Percentiles rank a stretch among this genome's conserved stretches.
Evolutionary conservation across 148 eudicot genomes (phyloP).

Genomic region (Rhododendron griersonianum): DNA sequence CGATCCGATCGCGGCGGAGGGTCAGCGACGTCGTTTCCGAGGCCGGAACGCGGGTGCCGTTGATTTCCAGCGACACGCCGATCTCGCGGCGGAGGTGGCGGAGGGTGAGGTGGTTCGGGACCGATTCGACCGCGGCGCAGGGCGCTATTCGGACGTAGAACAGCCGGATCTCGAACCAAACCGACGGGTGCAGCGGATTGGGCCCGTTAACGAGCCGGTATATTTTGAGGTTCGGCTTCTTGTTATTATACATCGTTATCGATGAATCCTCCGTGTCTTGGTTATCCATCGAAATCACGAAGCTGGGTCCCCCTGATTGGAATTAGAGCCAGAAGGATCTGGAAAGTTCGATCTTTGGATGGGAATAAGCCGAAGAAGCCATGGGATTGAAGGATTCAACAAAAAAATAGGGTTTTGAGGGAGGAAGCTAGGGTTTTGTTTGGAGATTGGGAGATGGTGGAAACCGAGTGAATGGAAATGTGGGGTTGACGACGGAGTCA

Average conservation of each 20-base stretch:
- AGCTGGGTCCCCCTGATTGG: not conserved
- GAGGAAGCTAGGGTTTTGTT: not conserved
- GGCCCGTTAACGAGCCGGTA: constrained; percentile 27
- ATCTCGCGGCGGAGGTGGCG: constrained; percentile 56
- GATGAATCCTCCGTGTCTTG: constrained; percentile 15
- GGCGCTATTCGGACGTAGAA: constrained; percentile 79
- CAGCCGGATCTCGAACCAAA: constrained; percentile 64
- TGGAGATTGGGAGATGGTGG: not conserved
- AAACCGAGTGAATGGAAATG: not conserved
- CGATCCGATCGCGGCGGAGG: constrained; percentile 66
- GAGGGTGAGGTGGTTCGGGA: constrained; percentile 54
- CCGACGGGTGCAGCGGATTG: constrained; percentile 25
- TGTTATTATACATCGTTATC: constrained; percentile 2
- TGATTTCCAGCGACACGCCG: constrained; percentile 61
- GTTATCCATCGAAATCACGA: constrained; percentile 16
- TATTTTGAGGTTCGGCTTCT: constrained; percentile 12
- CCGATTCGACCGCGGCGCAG: constrained; percentile 42
- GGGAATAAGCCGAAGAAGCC: not conserved
- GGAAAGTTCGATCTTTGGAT: not conserved
- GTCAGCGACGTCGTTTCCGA: constrained; percentile 35
- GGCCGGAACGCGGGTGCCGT: constrained; percentile 47
- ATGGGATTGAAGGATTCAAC: not conserved
- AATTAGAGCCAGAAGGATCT: not conserved
- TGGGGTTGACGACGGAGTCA: not conserved
- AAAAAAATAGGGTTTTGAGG: not conserved